These are phyloP conservation scores for Apodospora peruviana DNA, from an alignment of 495 filamentous ascomycete genomes.

Conservation along the genomic window DNA sequence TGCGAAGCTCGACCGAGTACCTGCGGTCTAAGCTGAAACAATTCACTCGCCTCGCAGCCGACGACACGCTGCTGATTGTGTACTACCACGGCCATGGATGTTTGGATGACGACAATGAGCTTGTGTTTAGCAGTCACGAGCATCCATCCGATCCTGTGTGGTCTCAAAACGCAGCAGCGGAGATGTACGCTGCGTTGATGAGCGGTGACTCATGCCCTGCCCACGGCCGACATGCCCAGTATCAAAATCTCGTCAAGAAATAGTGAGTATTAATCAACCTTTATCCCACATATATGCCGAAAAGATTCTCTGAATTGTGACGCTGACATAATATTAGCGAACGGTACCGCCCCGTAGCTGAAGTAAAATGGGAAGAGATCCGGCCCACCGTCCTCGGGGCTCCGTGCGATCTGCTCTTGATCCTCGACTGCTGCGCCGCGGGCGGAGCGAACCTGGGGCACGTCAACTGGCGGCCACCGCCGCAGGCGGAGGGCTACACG, in stretches of 20 bases:
- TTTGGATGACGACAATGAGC: slow-evolving; percentile 26
- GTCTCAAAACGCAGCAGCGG: slow-evolving; percentile 24
- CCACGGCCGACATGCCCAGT: slow-evolving; percentile 9
- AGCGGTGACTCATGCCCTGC: slow-evolving; percentile 7
- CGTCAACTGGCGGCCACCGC: slow-evolving; percentile 18
- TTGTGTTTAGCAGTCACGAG: slow-evolving; percentile 32
- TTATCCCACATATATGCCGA: background rate
- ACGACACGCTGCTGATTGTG: slow-evolving; percentile 26
- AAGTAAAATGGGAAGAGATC: slow-evolving; percentile 23
- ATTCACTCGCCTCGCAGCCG: slow-evolving; percentile 18
- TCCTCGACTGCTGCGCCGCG: slow-evolving; percentile 33
- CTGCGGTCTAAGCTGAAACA: slow-evolving; percentile 10
- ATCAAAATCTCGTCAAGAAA: slow-evolving; percentile 23
- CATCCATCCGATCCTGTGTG: slow-evolving; percentile 24
- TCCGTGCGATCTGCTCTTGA: slow-evolving; percentile 23
- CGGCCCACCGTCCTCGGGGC: slow-evolving; percentile 20
- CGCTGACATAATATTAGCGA: slow-evolving; percentile 14
- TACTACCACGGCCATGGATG: slow-evolving; percentile 31
- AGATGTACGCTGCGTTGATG: slow-evolving; percentile 25
- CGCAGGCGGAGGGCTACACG: slow-evolving; percentile 18
- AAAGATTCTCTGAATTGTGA: background rate
- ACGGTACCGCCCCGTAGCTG: slow-evolving; percentile 25
- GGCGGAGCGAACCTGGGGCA: slow-evolving; percentile 23
- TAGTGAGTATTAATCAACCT: slow-evolving; percentile 17
- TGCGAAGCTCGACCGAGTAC: slow-evolving; percentile 15